These are phyloP conservation scores for Anisogramma anomala DNA, from an alignment of 2,329 filamentous ascomycete species.

Conservation along the genomic window DNA sequence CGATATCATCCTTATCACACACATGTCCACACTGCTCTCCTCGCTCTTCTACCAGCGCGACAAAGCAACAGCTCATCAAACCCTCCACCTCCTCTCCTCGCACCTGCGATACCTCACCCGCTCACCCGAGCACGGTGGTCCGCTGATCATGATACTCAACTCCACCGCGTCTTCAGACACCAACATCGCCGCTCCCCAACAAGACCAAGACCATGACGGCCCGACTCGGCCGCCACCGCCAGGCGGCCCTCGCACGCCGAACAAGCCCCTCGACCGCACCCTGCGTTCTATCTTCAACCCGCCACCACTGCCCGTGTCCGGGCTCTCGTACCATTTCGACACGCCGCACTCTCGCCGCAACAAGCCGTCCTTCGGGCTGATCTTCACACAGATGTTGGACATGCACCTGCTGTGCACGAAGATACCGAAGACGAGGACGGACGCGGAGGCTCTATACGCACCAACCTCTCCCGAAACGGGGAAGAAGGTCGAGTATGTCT, in stretches of 20 bases:
- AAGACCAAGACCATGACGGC: neutral
- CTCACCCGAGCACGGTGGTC: conserved; percentile 25
- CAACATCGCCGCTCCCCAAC: neutral
- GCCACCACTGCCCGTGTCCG: conserved; percentile 15
- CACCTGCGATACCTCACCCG: conserved; percentile 35
- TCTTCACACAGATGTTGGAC: conserved; percentile 43
- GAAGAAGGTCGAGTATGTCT: conserved; percentile 22
- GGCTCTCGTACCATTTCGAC: conserved; percentile 14
- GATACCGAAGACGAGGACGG: conserved; percentile 29
- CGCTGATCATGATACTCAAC: conserved; percentile 46
- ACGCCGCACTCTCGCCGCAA: conserved; percentile 21
- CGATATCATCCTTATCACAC: conserved; percentile 43
- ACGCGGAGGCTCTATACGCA: conserved; percentile 27
- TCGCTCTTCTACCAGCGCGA: conserved; percentile 39
- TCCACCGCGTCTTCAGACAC: conserved; percentile 26
- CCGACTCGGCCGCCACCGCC: conserved; percentile 2
- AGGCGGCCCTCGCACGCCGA: neutral
- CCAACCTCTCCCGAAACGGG: conserved; percentile 1
- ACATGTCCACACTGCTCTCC: conserved; percentile 40
- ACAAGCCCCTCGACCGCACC: conserved; percentile 28
- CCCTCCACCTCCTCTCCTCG: conserved; percentile 35
- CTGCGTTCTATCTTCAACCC: conserved; percentile 40
- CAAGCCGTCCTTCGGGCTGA: conserved; percentile 41
- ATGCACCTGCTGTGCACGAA: conserved; percentile 41
- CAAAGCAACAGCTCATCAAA: conserved; percentile 34